Base-by-base conservation (phyloP, 2,329 filamentous ascomycete species). In the Aspergillus carbonarius region DNA sequence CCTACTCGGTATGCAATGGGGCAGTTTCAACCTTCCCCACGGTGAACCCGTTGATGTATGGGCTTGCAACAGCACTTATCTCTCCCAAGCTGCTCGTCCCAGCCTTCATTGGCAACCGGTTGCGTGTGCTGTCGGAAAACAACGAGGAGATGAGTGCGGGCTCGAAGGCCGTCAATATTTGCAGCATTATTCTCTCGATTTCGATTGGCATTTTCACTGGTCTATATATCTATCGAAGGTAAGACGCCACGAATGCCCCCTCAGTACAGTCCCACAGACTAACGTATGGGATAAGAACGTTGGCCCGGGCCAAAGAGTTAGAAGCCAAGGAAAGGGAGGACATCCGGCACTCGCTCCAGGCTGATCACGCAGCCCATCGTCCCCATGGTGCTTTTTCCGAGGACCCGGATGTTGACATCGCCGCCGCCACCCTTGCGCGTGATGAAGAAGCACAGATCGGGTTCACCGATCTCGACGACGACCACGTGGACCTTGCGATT, bases 21-120 rank as follows among this genome's bases (percentile, higher is more conserved):
- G 96, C 96, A 60, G 85, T 99, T 56, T 92, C 92, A 30, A 98
- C 95, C 1, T 93, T 99, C 61, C 93, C 93, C 2, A 96, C 90
- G 32, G 91, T 99, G 34, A 84, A 88, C 23, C 90, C 90, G 40
- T 74, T 83, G 60, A 85, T 85, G 48, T 98, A 96, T 77, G 88
- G 88, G 32, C 73, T 92, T 47, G 93, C 95, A 5, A 98, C 93
- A 0, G 88, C 91, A 2, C 79, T 93, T 15, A 88, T 92, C 10
- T 86, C 84, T 13, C 95, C 95, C 6, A 99, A 98, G 71, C 81
- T 99, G 17, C 81, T 98, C 59, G 87, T 99, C 52, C 91, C 96
- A 72, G 86, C 96, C 67, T 99, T 97, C 77, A 92, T 99, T 68
- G 95, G 95, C 61, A 88, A 85, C 69, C 85, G 92, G 56, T 81